These are phyloP conservation scores for Phytomonas sp. DNA, from an alignment of 208 protist genomes.

Conservation along the genomic window DNA sequence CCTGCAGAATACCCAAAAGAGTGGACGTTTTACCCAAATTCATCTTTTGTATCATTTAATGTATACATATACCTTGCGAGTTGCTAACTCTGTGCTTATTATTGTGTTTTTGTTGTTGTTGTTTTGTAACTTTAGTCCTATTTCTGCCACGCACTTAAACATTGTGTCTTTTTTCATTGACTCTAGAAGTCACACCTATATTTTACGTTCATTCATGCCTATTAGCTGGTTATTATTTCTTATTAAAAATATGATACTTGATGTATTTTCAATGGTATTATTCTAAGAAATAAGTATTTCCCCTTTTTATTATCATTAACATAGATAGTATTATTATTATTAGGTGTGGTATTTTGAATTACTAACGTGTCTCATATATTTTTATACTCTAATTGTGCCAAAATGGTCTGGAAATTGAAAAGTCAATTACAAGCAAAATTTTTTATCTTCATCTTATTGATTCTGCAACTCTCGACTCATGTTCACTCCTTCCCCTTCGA, in stretches of 20 bases:
- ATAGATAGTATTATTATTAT: conserved; percentile 5
- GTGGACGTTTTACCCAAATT: background rate
- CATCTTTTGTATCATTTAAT: background rate
- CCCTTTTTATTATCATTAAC: conserved; percentile 5
- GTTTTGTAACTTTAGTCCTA: background rate
- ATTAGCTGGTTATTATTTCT: background rate
- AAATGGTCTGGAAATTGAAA: background rate
- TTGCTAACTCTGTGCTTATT: background rate
- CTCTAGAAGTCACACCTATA: background rate
- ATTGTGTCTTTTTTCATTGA: background rate
- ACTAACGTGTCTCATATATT: conserved; percentile 1
- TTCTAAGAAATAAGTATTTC: background rate
- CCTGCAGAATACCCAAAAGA: background rate
- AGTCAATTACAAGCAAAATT: background rate
- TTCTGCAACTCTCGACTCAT: conserved; percentile 2
- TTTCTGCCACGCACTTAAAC: background rate
- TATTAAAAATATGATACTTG: background rate
- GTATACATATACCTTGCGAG: background rate
- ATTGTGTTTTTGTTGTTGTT: background rate
- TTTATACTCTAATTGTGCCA: background rate
- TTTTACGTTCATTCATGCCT: background rate
- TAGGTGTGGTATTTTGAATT: background rate
- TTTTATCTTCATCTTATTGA: conserved; percentile 10
- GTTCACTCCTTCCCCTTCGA: conserved; percentile 50
- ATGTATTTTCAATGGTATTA: background rate